phyloP scores from a whole-genome alignment of 768 basidiomycete species.

The Leccinum sublutescens region DNA sequence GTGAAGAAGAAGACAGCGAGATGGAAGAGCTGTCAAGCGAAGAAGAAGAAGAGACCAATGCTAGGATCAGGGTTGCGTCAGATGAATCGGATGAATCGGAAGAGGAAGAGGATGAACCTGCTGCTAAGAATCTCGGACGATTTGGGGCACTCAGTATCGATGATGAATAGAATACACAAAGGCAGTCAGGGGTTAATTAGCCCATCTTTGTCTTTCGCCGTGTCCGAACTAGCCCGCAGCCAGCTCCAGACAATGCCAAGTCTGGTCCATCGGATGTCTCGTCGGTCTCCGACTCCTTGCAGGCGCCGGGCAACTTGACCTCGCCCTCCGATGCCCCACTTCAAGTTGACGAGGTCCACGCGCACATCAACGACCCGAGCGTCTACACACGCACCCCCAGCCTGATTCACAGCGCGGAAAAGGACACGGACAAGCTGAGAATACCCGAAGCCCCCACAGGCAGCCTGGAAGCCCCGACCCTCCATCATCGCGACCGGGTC shows the following conservation, averaged over 20 bases:
- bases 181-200: constrained; percentile 8
- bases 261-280: constrained; percentile 11
- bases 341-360: constrained; percentile 20
- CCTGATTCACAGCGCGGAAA: constrained; percentile 15
- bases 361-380: constrained; percentile 28
- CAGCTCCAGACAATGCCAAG: not conserved
- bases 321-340: constrained; percentile 20
- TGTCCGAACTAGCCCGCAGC: constrained; percentile 20
- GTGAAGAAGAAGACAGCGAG: constrained; percentile 26
- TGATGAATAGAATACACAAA: constrained; percentile 14
- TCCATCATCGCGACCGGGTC: not conserved
- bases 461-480: constrained; percentile 5
- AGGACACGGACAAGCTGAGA: constrained; percentile 7
- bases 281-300: constrained; percentile 15
- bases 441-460: constrained; percentile 12
- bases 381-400: constrained; percentile 19
- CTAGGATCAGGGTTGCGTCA: not conserved
- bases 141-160: constrained; percentile 35
- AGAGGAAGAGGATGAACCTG: constrained; percentile 11
- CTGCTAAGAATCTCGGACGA: constrained; percentile 12
- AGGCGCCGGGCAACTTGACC: constrained; percentile 10
- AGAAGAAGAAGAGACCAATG: constrained; percentile 8
- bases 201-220: constrained; percentile 11
- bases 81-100: constrained; percentile 23
- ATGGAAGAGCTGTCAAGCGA: constrained; percentile 12